These are phyloP conservation scores for Biscogniauxia sp. DNA, from an alignment of 2,329 filamentous ascomycete genomes.

Conservation along the genomic window DNA sequence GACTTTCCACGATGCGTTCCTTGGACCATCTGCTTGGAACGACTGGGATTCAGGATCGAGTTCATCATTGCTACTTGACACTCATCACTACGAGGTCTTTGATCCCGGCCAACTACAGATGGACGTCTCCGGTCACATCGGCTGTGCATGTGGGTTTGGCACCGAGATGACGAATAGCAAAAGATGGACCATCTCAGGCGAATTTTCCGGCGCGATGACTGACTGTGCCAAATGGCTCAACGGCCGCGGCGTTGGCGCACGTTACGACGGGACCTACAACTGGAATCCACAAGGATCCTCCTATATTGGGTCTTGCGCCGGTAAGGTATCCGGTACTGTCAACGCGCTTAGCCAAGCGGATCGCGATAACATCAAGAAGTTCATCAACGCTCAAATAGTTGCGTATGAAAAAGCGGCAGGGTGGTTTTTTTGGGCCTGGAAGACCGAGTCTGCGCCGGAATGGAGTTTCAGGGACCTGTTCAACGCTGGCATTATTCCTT, in stretches of 20 bases:
- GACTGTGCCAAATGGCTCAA: conserved; percentile 60
- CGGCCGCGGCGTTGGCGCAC: conserved; percentile 66
- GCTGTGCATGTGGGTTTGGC: conserved; percentile 69
- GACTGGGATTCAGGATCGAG: conserved; percentile 58
- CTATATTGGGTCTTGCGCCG: conserved; percentile 56
- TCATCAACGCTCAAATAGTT: conserved; percentile 73
- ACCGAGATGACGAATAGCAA: conserved; percentile 60
- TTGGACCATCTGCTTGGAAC: conserved; percentile 70
- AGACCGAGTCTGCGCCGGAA: conserved; percentile 68
- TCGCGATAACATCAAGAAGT: conserved; percentile 66
- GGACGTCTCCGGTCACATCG: conserved; percentile 64
- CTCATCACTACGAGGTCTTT: conserved; percentile 79
- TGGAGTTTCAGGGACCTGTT: conserved; percentile 63
- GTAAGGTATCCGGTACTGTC: conserved; percentile 9
- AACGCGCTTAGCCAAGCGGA: conserved; percentile 48
- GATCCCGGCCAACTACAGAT: conserved; percentile 65
- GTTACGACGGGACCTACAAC: conserved; percentile 68
- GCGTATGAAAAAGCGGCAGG: conserved; percentile 72
- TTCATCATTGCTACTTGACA: conserved; percentile 64
- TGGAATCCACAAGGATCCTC: conserved; percentile 35
- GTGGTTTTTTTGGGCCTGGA: conserved; percentile 85
- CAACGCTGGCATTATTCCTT: conserved; percentile 15
- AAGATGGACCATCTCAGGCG: conserved; percentile 72
- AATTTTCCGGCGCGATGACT: conserved; percentile 77
- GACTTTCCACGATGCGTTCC: conserved; percentile 72